Evolutionary conservation across 140 eudicot genomes (phyloP), one percentile per base, ranked within the genome.

Genomic region (Senecio squalidus): DNA sequence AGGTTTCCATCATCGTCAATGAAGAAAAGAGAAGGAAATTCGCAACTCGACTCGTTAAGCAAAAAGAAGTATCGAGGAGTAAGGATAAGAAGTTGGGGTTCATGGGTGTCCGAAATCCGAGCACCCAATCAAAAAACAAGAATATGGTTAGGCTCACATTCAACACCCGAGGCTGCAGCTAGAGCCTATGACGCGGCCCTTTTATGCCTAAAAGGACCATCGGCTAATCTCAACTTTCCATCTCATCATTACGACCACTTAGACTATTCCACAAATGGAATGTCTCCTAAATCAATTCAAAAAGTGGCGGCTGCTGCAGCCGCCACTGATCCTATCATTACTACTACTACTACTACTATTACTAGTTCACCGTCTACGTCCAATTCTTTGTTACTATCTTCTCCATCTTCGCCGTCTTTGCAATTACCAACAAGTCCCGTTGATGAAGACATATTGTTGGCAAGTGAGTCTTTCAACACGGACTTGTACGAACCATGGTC

Each of bases 81-180:
- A 15, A 73, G 97, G 60, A 89, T 89, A 80, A 82, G 97, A 61
- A 89, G 95, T 34, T 84, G 97, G 97, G 97, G 95, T 0, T 84
- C 97, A 6, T 89, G 84, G 83, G 95, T 89, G 3, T 81, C 92
- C 0, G 97, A 89, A 62, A 80, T 89, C 11, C 80, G 97, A 47
- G 97, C 97, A 24, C 97, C 97, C 0, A 84, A 84, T 71, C 76
- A 70, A 5, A 76, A 76, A 62, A 70, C 77, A 16, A 50, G 81
- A 65, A 76, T 76, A 39, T 76, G 81, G 81, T 49, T 76, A 52
- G 81, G 81, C 10, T 69, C 77, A 15, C 76, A 61, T 36, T 52
- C 77, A 0, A 76, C 81, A 0, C 77, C 81, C 1, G 77, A 76
- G 48, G 76, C 76, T 29, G 81, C 81, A 22, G 81, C 81, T 7